Evolutionary conservation across 441 rosid species (phyloP), one percentile per base, ranked within the genome.

Genomic region (Syzygium malaccense): DNA sequence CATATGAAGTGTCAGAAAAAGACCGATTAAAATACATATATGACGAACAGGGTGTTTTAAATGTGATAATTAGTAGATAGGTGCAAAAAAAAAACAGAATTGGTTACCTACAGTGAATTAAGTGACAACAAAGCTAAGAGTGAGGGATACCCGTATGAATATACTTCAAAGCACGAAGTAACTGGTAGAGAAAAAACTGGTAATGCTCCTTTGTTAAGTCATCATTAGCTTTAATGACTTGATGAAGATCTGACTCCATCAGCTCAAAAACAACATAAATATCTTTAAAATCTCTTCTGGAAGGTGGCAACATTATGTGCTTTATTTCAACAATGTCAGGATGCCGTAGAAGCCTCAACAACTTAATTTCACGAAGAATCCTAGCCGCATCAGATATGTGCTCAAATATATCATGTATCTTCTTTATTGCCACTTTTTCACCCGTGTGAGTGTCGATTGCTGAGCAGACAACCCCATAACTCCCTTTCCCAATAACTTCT

Each of bases 191-290:
- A 87, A 98, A 98, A 92, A 98, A 98, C 87, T 98, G 99, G 80
- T 96, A 97, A 89, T 98, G 99, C 88, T 98, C 99, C 41, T 92
- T 93, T 3, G 99, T 98, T 93, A 98, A 94, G 78, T 98, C 99
- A 90, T 97, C 99, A 89, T 97, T 98, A 86, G 99, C 99, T 93
- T 98, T 98, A 91, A 98, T 97, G 89, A 98, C 99, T 91, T 98
- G 99, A 87, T 98, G 99, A 88, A 98, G 97, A 91, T 98, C 99
- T 17, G 99, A 98, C 91, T 98, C 99, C 99, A 98, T 97, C 85
- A 98, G 97, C 96, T 98, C 99, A 92, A 98, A 97, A 88, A 98
- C 99, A 71, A 98, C 99, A 94, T 92, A 98, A 37, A 98, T 97
- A 88, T 98, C 99, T 92, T 90, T 95, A 86, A 98, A 98, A 90